phyloP scores from a whole-genome alignment of 257 asterid genomes.

The Forsythia suspensa region DNA sequence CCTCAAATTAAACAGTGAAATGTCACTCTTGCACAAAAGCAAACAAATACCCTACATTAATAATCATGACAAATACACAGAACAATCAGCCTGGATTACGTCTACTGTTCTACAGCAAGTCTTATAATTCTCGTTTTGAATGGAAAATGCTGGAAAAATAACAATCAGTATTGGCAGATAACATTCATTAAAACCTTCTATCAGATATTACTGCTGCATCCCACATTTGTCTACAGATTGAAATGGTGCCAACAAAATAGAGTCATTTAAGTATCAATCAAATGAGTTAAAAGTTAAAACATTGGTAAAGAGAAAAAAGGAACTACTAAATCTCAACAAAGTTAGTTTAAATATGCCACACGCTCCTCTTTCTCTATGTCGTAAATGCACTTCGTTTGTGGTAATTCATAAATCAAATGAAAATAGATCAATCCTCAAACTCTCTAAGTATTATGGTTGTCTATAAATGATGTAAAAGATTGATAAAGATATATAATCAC shows the following conservation, averaged over 20 bases:
- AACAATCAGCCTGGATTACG: too few species aligned
- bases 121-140: background rate
- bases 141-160: background rate
- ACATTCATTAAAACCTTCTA: background rate
- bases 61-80: background rate
- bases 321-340: background rate
- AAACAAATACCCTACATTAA: background rate
- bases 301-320: background rate
- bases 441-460: background rate
- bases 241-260: background rate
- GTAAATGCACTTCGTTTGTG: too few species aligned
- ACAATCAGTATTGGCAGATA: background rate
- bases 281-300: background rate
- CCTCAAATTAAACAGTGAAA: too few species aligned
- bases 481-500: too few species aligned
- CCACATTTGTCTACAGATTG: background rate
- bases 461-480: too few species aligned
- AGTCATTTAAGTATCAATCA: background rate
- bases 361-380: background rate
- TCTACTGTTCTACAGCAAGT: too few species aligned
- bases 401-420: background rate
- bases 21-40: too few species aligned
- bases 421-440: background rate
- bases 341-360: background rate
- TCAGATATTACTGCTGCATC: constrained; percentile 1